Conservation (phyloP, 495 filamentous ascomycete species). For the Penicillium fimorum region DNA sequence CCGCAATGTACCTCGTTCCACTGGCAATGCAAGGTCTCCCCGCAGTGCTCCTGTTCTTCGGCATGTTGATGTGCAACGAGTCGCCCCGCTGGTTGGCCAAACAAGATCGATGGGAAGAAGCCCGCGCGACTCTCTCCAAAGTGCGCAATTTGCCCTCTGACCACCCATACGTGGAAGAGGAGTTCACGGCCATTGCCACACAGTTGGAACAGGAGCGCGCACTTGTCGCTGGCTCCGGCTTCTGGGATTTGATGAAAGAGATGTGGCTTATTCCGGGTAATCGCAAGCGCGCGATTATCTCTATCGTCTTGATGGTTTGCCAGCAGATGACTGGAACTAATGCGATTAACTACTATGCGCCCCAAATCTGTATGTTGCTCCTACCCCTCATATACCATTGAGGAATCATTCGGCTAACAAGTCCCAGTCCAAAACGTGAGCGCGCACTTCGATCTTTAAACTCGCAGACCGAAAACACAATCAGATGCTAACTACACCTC, state of each 20-base stretch:
- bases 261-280: conserved; percentile 69
- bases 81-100: conserved; percentile 70
- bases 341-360: conserved; percentile 70
- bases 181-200: conserved; percentile 60
- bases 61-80: conserved; percentile 62
- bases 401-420: neutral
- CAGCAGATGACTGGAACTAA: conserved; percentile 71
- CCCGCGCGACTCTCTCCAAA: conserved; percentile 51
- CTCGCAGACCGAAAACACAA: neutral
- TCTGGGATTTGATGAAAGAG: conserved; percentile 66
- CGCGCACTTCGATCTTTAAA: neutral
- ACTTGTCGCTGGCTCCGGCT: conserved; percentile 57
- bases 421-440: conserved; percentile 27
- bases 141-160: conserved; percentile 52
- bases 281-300: conserved; percentile 57
- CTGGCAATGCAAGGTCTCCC: conserved; percentile 66
- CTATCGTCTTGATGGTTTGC: conserved; percentile 64
- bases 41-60: conserved; percentile 56
- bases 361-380: conserved; percentile 61
- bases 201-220: conserved; percentile 70
- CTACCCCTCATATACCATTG: neutral
- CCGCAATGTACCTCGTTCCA: conserved; percentile 63
- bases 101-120: conserved; percentile 68
- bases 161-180: conserved; percentile 64
- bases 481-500: neutral